These are phyloP conservation scores for Anthracocystis walkeri DNA, from an alignment of 1,284 basidiomycete genomes.

Conservation along the genomic window DNA sequence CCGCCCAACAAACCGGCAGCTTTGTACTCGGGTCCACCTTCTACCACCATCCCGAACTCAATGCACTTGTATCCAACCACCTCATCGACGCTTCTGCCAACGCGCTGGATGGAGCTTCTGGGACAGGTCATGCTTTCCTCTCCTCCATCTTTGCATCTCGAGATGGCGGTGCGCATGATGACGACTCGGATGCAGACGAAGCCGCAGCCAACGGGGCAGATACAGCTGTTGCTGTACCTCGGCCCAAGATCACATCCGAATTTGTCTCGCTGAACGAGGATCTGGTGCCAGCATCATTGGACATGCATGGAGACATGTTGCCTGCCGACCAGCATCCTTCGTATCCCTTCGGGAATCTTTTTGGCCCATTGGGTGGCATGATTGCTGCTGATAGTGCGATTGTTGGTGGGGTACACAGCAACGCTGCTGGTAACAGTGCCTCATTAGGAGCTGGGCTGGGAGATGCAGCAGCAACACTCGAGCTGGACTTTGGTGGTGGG, in stretches of 20 bases:
- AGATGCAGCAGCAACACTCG: slow-evolving; percentile 28
- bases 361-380: slow-evolving; percentile 36
- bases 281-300: slow-evolving; percentile 54
- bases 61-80: slow-evolving; percentile 45
- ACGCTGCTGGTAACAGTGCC: background rate
- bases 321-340: slow-evolving; percentile 63
- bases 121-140: slow-evolving; percentile 25
- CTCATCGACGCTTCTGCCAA: slow-evolving; percentile 40
- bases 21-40: slow-evolving; percentile 51
- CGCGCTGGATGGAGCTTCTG: slow-evolving; percentile 22
- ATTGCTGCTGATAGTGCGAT: slow-evolving; percentile 47
- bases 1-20: slow-evolving; percentile 24
- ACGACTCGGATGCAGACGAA: slow-evolving; percentile 32
- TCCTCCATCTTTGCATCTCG: slow-evolving; percentile 33
- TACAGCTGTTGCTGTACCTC: slow-evolving; percentile 23
- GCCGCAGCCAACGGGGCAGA: slow-evolving; percentile 12
- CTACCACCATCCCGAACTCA: slow-evolving; percentile 50
- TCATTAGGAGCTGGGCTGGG: slow-evolving; percentile 14
- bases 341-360: slow-evolving; percentile 60
- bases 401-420: slow-evolving; percentile 24
- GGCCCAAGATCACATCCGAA: slow-evolving; percentile 42
- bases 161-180: slow-evolving; percentile 31
- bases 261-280: slow-evolving; percentile 54
- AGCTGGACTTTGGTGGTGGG: slow-evolving; percentile 42
- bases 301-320: slow-evolving; percentile 60